phyloP scores from a whole-genome alignment of 2,329 filamentous ascomycete genomes.

The Scedosporium apiospermum region DNA sequence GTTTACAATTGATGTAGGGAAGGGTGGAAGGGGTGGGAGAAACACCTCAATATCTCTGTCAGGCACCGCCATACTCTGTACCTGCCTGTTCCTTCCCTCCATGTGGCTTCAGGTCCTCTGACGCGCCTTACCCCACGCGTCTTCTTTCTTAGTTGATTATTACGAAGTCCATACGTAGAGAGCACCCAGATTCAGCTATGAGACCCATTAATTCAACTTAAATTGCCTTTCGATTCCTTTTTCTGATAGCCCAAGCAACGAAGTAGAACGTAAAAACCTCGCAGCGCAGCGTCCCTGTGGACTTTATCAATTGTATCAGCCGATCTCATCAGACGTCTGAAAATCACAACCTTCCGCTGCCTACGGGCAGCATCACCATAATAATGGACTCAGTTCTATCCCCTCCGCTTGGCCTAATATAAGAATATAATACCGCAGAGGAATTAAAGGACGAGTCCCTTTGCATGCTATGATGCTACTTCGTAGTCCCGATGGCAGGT shows the following conservation, averaged over 20 bases:
- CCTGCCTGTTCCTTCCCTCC: background rate
- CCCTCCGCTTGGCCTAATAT: background rate
- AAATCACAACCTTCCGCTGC: background rate
- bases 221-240: no score
- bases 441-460: constrained; percentile 1
- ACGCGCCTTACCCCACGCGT: no score
- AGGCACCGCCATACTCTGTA: background rate
- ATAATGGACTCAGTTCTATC: background rate
- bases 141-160: no score
- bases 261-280: no score
- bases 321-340: no score
- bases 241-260: no score
- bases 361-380: background rate
- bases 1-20: background rate
- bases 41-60: background rate
- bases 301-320: no score
- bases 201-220: no score
- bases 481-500: background rate
- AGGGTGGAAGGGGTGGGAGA: background rate
- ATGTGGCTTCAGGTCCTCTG: background rate
- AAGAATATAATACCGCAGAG: background rate
- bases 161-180: no score
- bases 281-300: no score
- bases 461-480: background rate
- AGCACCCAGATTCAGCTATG: no score